A percentile compares a stretch with the other conserved stretches of the same genome.
phyloP scores from a whole-genome alignment of 352 stramenopile species.

The Phytophthora sp. region DNA sequence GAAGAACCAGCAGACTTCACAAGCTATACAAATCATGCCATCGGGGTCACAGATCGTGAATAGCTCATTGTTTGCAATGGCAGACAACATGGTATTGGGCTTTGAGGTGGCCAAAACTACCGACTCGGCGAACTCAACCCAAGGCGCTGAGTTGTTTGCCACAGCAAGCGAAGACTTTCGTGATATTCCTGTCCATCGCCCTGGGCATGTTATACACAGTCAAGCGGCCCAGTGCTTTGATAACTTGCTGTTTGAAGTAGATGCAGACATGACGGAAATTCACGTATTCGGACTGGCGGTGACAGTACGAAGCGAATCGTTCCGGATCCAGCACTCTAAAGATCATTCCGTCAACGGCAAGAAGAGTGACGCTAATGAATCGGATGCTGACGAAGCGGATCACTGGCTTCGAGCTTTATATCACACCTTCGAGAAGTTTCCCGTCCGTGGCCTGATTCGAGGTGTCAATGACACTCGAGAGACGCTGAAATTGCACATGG shows the following conservation, averaged over 20 bases:
- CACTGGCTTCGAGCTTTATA: constrained; percentile 38
- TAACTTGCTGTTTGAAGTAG: constrained; percentile 36
- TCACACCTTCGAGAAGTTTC: constrained; percentile 42
- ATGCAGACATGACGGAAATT: constrained; percentile 18
- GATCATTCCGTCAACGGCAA: constrained; percentile 20
- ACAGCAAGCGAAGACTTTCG: constrained; percentile 50
- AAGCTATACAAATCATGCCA: constrained; percentile 25
- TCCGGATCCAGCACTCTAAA: constrained; percentile 52
- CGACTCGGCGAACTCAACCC: neutral
- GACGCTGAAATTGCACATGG: constrained; percentile 33
- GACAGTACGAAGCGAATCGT: constrained; percentile 62
- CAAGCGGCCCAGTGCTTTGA: constrained; percentile 30
- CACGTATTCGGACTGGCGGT: constrained; percentile 28
- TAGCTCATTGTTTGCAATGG: constrained; percentile 27
- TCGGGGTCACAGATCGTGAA: neutral
- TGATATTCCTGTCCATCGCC: constrained; percentile 30
- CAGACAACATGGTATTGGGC: constrained; percentile 42
- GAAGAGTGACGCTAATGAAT: constrained; percentile 11
- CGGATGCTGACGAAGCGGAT: constrained; percentile 10
- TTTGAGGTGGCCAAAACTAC: constrained; percentile 7
- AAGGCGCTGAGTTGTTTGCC: constrained; percentile 11
- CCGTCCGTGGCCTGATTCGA: constrained; percentile 36
- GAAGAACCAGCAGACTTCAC: constrained; percentile 54
- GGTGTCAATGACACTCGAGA: constrained; percentile 28
- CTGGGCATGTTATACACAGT: neutral